phyloP scores from a whole-genome alignment of 352 stramenopile genomes.

The Pythium sp. region DNA sequence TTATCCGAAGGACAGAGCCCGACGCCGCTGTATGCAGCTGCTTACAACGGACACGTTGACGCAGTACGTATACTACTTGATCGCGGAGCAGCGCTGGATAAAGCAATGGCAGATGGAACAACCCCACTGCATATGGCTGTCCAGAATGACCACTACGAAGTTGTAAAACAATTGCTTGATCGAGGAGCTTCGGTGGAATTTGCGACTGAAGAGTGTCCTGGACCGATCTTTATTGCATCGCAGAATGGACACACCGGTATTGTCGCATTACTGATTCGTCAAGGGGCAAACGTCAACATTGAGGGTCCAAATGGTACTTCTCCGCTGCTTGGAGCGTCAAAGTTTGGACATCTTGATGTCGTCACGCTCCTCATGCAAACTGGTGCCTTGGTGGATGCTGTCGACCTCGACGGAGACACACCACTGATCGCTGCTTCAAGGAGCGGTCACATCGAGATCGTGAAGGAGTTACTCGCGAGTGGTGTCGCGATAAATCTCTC shows the following conservation, averaged over 20 bases:
- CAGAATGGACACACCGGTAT: conserved; percentile 5
- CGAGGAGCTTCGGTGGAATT: conserved; percentile 5
- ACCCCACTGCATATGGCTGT: background rate
- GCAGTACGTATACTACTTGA: background rate
- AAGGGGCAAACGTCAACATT: conserved; percentile 4
- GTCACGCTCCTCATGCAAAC: background rate
- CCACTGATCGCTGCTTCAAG: conserved; percentile 6
- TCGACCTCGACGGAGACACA: conserved; percentile 1
- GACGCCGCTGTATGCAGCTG: conserved; percentile 10
- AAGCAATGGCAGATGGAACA: background rate
- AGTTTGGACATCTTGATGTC: conserved; percentile 7
- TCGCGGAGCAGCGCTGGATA: background rate
- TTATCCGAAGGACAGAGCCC: background rate
- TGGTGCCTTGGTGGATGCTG: conserved; percentile 1
- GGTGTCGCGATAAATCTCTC: background rate
- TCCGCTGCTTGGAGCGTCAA: background rate
- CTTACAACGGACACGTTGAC: conserved; percentile 1
- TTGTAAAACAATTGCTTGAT: conserved; percentile 5
- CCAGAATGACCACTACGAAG: background rate
- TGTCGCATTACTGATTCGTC: background rate
- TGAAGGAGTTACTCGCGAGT: background rate
- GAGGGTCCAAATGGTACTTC: background rate
- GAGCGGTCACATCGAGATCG: background rate
- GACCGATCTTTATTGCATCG: background rate
- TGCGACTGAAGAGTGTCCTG: background rate